Percentiles rank a stretch among this genome's conserved stretches.
Evolutionary conservation across 768 basidiomycete species (phyloP).

Genomic region (Calocybe cyanea): DNA sequence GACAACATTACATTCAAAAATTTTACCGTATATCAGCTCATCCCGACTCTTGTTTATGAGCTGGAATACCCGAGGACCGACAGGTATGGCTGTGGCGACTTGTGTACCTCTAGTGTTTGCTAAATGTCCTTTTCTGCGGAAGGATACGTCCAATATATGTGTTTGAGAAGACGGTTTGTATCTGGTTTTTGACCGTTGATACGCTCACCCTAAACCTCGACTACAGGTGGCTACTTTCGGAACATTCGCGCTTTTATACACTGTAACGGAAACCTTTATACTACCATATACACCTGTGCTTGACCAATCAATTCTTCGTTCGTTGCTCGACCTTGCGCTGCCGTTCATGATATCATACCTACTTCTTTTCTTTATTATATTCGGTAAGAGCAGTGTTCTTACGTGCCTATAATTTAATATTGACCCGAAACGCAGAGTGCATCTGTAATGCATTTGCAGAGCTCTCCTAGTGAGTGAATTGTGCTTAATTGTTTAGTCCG

Average conservation of each 20-base stretch:
- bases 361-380: slow-evolving; percentile 81
- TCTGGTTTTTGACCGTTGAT: slow-evolving; percentile 1
- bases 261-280: slow-evolving; percentile 93
- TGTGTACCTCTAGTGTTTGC: too few relatives aligned
- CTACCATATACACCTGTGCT: slow-evolving; percentile 71
- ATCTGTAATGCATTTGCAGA: slow-evolving; percentile 97
- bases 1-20: slow-evolving; percentile 78
- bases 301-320: slow-evolving; percentile 69
- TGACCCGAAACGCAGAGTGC: slow-evolving; percentile 55
- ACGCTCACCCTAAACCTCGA: slow-evolving; percentile 38
- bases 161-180: slow-evolving; percentile 65
- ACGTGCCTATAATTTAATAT: too few relatives aligned
- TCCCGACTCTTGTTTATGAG: slow-evolving; percentile 94
- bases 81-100: slow-evolving; percentile 37
- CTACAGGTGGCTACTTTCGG: slow-evolving; percentile 83
- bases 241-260: slow-evolving; percentile 90
- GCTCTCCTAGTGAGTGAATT: slow-evolving; percentile 69
- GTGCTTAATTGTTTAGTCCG: background rate
- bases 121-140: background rate
- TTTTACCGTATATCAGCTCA: slow-evolving; percentile 81
- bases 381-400: slow-evolving; percentile 43
- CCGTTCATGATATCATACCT: slow-evolving; percentile 95
- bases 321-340: slow-evolving; percentile 80
- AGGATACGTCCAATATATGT: slow-evolving; percentile 80
- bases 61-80: slow-evolving; percentile 93